Base-by-base conservation (phyloP, 2,329 filamentous ascomycete genomes). In the Alternaria dauci region DNA sequence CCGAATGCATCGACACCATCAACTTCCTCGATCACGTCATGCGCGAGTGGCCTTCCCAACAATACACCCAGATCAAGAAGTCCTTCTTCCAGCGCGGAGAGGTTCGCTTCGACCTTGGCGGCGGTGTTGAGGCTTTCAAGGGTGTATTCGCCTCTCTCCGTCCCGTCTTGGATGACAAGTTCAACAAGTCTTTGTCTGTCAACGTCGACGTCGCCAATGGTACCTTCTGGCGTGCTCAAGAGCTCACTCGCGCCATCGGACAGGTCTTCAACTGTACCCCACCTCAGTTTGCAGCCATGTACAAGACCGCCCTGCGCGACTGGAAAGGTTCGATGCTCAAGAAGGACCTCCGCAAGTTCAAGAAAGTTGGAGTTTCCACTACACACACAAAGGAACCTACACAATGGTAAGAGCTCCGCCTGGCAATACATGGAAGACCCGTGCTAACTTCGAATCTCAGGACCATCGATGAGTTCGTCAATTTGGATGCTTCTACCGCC, bases 121-220 rank as follows among this genome's bases (percentile, higher is more conserved):
- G 85, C 23, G 88, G 84, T 57, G 83, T 95, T 2, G 88, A 93
- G 72, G 92, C 93, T 0, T 89, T 92, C 81, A 97, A 96, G 76
- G 95, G 95, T 30, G 90, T 93, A 5, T 98, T 97, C 71, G 88
- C 93, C 9, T 93, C 94, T 0, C 89, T 97, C 52, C 88, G 93
- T 42, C 85, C 94, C 23, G 90, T 89, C 47, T 85, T 92, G 71
- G 61, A 81, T 76, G 71, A 77, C 69, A 61, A 70, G 64, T 58
- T 74, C 65, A 84, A 86, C 32, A 85, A 87, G 26, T 87, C 87
- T 8, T 83, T 98, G 6, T 88, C 91, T 0, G 82, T 99, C 74
- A 98, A 97, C 69, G 88, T 96, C 11, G 94, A 99, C 71, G 91
- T 97, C 30, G 90, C 94, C 58, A 97, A 98, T 74, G 91, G 92